Evolutionary conservation across 108 stramenopile genomes (phyloP), one percentile per base, ranked within the genome.

Genomic region (Schizochytrium sp.): DNA sequence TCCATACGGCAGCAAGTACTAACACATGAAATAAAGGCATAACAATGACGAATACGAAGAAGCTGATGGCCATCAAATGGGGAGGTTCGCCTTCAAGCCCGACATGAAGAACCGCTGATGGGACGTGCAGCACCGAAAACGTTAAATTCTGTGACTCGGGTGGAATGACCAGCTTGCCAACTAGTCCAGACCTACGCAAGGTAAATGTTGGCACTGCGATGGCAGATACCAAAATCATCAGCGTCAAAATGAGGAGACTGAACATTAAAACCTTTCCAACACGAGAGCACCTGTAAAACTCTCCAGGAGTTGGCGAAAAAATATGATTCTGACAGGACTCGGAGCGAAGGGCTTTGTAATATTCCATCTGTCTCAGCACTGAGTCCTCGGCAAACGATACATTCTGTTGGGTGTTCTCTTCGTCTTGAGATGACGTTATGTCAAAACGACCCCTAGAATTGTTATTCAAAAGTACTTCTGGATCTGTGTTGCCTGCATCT

Each of bases 1-100:
- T 12, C 64, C 64, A 69, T 7, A 69, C 42, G 12, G 44, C 42
- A 38, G 28, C 7, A 8, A 69, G 28, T 28, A 38, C 64, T 44
- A 69, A 8, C 64, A 69, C 42, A 3, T 69, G 64, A 8, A 69
- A 38, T 0, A 69, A 38, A 69, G 64, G 64, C 64, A 69, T 69
- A 7, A 38, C 7, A 15, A 69, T 69, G 64, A 69, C 64, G 44
- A 69, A 69, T 38, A 69, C 10, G 12, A 12, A 38, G 64, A 69
- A 8, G 64, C 64, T 44, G 2, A 69, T 44, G 44, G 19, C 8
- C 12, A 69, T 38, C 0, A 44, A 38, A 7, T 7, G 42, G 5
- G 64, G 64, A 5, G 64, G 7, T 38, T 15, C 15, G 3, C 15
- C 64, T 38, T 69, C 5, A 10, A 69, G 64, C 8, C 64, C 64